Evolutionary conservation across 805 yeast species (phyloP), one percentile per base, ranked within the genome.

Genomic region (Yueomyces sinensis): DNA sequence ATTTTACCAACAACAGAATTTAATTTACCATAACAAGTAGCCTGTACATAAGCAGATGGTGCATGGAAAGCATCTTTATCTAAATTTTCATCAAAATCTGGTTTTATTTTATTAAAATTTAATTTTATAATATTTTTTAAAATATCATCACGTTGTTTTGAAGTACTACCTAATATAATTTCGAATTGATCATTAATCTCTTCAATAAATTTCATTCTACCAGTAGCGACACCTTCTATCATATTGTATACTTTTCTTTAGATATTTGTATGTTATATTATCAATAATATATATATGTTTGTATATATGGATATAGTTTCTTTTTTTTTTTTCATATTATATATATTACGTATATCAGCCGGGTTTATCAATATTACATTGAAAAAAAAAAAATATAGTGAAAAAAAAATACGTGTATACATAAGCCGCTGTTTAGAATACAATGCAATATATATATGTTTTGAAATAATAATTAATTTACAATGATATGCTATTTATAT

Each of bases 111-210:
- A 18, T 54, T 57, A 11, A 66, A 45, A 7, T 70, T 50, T 0
- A 80, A 55, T 0, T 77, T 77, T 52, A 80, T 53, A 1, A 38
- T 43, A 43, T 78, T 73, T 4, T 54, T 48, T 20, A 91, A 47
- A n/a, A 91, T 78, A 37, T 82, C 82, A 35, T 62, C 57, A 37
- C 98, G 61, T 39, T 95, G 65, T 2, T 93, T 89, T 0, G 96
- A 87, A 1, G 81, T 69, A 2, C 95, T 83, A 0, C 94, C 95
- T 5, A 89, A 64, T 4, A 83, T 61, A 18, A 87, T 59, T 4
- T 54, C 47, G 27, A 38, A 46, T 16, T 37, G 22, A 13, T 20
- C 24, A 20, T 20, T 20, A 11, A 20, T n/a, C 52, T 14, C 19
- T 32, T 16, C 17, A 16, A 5, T 14, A 18, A 16, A 4, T 32